Evolutionary conservation across 2,329 filamentous ascomycete species (phyloP).

Genomic region (Apiospora koreana): DNA sequence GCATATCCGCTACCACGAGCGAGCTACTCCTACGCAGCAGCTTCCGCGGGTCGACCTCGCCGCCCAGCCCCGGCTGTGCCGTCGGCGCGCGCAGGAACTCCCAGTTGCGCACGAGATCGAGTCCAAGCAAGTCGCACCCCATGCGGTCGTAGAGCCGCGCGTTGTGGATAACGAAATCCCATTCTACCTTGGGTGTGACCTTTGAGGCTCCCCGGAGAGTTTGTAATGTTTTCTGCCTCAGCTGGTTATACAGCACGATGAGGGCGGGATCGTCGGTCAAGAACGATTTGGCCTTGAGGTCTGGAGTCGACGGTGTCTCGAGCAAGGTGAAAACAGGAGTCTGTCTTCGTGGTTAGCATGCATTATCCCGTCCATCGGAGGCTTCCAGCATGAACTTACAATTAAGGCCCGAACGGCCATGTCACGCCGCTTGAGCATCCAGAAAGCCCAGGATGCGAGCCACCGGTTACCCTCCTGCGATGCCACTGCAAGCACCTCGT

Average conservation of each 20-base stretch:
- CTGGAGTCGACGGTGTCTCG: slow-evolving; percentile 66
- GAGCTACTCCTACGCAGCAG: slow-evolving; percentile 72
- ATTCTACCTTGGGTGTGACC: slow-evolving; percentile 76
- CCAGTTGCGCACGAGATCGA: slow-evolving; percentile 84
- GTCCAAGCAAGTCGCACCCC: slow-evolving; percentile 88
- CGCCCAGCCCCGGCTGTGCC: slow-evolving; percentile 38
- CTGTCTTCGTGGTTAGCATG: slow-evolving; percentile 39
- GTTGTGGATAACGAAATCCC: slow-evolving; percentile 86
- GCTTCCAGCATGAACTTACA: slow-evolving; percentile 47
- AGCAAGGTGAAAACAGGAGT: slow-evolving; percentile 77
- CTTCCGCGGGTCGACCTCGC: slow-evolving; percentile 62
- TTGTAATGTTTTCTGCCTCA: slow-evolving; percentile 79
- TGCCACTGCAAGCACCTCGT: slow-evolving; percentile 77
- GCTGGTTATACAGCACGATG: slow-evolving; percentile 82
- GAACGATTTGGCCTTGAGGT: slow-evolving; percentile 75
- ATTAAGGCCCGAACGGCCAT: slow-evolving; percentile 84
- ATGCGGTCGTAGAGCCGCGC: slow-evolving; percentile 83
- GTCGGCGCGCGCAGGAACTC: slow-evolving; percentile 62
- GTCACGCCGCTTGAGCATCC: slow-evolving; percentile 80
- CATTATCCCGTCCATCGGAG: not conserved
- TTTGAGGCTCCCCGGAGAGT: slow-evolving; percentile 84
- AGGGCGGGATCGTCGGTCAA: slow-evolving; percentile 89
- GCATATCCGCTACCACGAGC: slow-evolving; percentile 76
- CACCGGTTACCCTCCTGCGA: slow-evolving; percentile 84
- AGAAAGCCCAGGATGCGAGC: slow-evolving; percentile 95